Percentiles rank a stretch among this genome's conserved stretches.
These are phyloP conservation scores for Myxozyma udenii DNA, from an alignment of 805 yeast species.

Conservation along the genomic window DNA sequence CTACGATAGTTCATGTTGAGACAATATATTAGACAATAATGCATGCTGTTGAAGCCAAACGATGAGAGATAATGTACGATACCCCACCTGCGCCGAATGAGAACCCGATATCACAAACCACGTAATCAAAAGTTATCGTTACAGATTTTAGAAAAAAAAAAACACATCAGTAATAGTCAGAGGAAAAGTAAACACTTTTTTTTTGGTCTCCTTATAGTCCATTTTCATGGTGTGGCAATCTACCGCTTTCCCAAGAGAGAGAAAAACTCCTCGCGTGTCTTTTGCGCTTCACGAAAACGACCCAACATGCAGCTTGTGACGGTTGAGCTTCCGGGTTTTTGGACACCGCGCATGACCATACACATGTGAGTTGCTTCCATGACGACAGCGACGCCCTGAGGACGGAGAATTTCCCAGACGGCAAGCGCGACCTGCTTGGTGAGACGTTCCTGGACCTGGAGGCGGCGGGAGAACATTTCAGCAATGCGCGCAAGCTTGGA, in stretches of 20 bases:
- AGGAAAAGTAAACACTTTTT: not conserved
- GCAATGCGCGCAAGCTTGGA: conserved; percentile 93
- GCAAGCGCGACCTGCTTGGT: conserved; percentile 98
- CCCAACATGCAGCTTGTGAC: conserved; percentile 97
- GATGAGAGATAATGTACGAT: not conserved
- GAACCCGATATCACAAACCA: not conserved
- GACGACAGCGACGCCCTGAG: conserved; percentile 97
- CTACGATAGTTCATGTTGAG: not conserved
- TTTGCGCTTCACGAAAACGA: conserved; percentile 87
- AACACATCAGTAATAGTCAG: not conserved
- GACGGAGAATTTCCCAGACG: conserved; percentile 80
- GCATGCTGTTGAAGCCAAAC: not conserved
- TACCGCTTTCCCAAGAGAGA: conserved; percentile 49
- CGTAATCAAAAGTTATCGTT: not conserved
- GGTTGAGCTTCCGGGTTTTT: conserved; percentile 89
- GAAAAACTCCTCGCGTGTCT: conserved; percentile 93
- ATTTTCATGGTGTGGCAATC: not conserved
- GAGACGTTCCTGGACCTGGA: conserved; percentile 96
- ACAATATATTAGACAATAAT: not conserved
- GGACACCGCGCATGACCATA: conserved; percentile 97
- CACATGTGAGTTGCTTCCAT: conserved; percentile 99
- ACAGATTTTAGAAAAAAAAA: not conserved
- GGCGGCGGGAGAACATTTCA: conserved; percentile 91
- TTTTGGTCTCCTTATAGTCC: not conserved
- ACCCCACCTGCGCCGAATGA: not conserved